These are phyloP conservation scores for Sherardia arvensis DNA, from an alignment of 257 asterid genomes.

Conservation along the genomic window DNA sequence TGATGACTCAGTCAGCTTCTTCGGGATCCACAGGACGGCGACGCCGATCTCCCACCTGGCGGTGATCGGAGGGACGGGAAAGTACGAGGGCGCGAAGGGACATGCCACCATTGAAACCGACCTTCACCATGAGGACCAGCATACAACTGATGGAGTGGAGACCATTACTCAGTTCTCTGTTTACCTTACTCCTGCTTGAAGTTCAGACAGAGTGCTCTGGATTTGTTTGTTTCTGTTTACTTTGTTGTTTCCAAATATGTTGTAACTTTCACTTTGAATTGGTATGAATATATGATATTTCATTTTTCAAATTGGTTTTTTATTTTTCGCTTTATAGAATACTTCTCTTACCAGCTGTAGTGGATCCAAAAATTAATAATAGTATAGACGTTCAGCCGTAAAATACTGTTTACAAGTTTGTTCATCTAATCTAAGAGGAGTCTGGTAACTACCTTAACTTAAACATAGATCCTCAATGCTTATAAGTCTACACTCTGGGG, in stretches of 20 bases:
- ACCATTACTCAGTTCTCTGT: slow-evolving; percentile 79
- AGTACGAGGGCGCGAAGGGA: slow-evolving; percentile 65
- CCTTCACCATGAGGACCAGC: slow-evolving; percentile 64
- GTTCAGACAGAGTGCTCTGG: background rate
- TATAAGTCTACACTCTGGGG: no score
- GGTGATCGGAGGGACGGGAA: slow-evolving; percentile 72
- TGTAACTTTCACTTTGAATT: slow-evolving; percentile 10
- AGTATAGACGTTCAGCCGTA: no score
- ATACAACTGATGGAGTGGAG: slow-evolving; percentile 73
- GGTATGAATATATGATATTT: background rate
- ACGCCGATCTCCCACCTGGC: slow-evolving; percentile 73
- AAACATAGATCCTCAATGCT: no score
- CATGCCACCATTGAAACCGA: slow-evolving; percentile 67
- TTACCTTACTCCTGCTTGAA: slow-evolving; percentile 42
- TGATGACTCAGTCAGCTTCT: slow-evolving; percentile 64
- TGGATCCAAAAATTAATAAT: no score
- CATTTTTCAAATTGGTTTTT: background rate
- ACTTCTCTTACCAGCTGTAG: no score
- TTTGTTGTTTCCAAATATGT: slow-evolving; percentile 5
- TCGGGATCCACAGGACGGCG: slow-evolving; percentile 82
- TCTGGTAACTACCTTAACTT: no score
- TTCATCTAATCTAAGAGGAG: no score
- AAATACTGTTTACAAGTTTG: no score
- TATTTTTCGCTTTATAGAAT: no score
- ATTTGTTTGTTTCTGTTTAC: background rate